Base-by-base conservation (phyloP, 23 red algal species). In the Gracilaria vermiculophylla region DNA sequence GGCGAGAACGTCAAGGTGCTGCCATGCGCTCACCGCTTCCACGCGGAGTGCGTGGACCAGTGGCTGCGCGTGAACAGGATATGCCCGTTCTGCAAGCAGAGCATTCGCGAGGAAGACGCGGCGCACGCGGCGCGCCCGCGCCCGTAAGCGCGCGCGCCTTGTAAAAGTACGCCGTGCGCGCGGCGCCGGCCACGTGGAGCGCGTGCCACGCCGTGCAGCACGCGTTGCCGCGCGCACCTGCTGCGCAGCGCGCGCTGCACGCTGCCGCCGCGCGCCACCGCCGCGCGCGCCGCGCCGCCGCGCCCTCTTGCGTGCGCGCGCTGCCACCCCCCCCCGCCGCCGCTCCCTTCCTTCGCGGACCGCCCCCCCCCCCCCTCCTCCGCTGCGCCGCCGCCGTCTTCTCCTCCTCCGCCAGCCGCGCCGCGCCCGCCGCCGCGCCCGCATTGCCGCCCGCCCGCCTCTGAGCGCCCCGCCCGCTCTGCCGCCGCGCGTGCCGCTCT, bases 51-150 rank as follows among this genome's bases (percentile, higher is more conserved):
- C 69, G 85, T 98, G 27, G 95, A 94, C 75, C 87, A 61, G 40
- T 98, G 95, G 95, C 75, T 98, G 19, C 32, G 53, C 6, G 89
- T 83, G 34, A 81, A 94, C 21, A 41, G 77, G 27, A 58, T 53
- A 19, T 98, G 95, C 56, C 95, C 95, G 50, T 85, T 94, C 34
- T 96, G 94, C 79, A 89, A 89, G 39, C 52, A 76, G 41, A 89
- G 85, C 55, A 89, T 89, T 55, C 85, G 85, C 23, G 49, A 2
- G 56, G 48, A 31, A 36, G 37, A 2, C 20, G 55, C 55, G 55
- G 21, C 55, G 20, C 23, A n/a, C 23, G 20, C 20, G 7, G 23
- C 55, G 55, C 23, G n/a, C 3, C 20, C 21, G 23, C 14, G 55
- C 43, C 12, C 43, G 43, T 47, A 47, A 12, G 6, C 6, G 5